These are phyloP conservation scores for Eragrostis curvula DNA, from an alignment of 176 grass and related monocot genomes.

Conservation along the genomic window DNA sequence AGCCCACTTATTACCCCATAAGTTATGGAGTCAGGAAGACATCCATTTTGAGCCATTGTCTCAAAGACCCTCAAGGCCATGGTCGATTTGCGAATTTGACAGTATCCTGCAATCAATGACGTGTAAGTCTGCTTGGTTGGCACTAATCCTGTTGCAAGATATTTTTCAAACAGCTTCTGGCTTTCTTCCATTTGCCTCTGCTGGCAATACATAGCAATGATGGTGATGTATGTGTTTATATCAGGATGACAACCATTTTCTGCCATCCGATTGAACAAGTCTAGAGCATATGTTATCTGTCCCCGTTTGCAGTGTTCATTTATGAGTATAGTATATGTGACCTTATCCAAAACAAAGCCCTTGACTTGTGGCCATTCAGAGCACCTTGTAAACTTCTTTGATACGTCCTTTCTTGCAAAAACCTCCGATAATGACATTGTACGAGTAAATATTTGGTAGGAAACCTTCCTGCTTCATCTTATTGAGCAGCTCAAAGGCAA, in stretches of 20 bases:
- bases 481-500: constrained; percentile 68
- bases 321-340: constrained; percentile 82
- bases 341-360: constrained; percentile 76
- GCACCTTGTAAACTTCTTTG: constrained; percentile 83
- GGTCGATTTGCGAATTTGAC: constrained; percentile 68
- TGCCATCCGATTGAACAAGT: constrained; percentile 79
- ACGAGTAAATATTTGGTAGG: constrained; percentile 76
- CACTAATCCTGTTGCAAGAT: constrained; percentile 58
- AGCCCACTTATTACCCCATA: constrained; percentile 91
- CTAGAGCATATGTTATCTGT: constrained; percentile 57
- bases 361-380: constrained; percentile 52
- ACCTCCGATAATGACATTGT: constrained; percentile 78
- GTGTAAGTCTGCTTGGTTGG: constrained; percentile 89
- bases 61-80: constrained; percentile 77
- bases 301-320: constrained; percentile 82
- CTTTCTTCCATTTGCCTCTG: constrained; percentile 75
- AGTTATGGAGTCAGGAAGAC: constrained; percentile 70
- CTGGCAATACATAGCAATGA: constrained; percentile 79
- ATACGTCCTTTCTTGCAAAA: constrained; percentile 75
- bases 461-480: constrained; percentile 71
- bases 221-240: constrained; percentile 78
- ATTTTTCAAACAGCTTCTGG: constrained; percentile 78
- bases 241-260: constrained; percentile 73
- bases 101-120: constrained; percentile 89
- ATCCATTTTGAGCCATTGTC: constrained; percentile 75